Conservation (phyloP, 148 eudicot genomes). For the Chenopodium berlandieri region DNA sequence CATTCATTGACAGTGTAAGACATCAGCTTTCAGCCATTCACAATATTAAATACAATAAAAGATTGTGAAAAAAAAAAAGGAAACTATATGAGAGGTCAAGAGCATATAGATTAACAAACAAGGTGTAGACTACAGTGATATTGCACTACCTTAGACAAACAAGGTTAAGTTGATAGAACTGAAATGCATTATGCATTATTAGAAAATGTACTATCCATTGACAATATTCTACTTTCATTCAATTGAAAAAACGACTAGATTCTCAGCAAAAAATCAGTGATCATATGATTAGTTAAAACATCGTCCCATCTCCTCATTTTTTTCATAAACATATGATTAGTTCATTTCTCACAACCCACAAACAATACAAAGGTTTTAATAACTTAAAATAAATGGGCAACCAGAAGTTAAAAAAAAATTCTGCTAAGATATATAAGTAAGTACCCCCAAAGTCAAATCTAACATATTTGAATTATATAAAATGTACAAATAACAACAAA, state of each 20-base stretch:
- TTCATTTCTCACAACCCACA: not conserved
- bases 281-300: not conserved
- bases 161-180: not conserved
- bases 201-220: not conserved
- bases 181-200: not conserved
- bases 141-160: not conserved
- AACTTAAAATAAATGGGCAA: not conserved
- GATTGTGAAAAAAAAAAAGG: not conserved
- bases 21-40: conserved; percentile 10
- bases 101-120: not conserved
- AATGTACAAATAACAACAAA: not conserved
- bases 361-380: not conserved
- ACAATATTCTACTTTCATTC: not conserved
- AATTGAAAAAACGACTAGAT: not conserved
- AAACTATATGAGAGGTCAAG: not conserved
- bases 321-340: not conserved
- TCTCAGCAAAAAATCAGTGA: not conserved
- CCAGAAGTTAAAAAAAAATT: not conserved
- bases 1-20: not conserved
- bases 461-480: not conserved
- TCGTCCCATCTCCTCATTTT: not conserved
- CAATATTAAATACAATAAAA: not conserved
- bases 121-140: not conserved
- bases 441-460: not conserved
- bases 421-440: not conserved